These are phyloP conservation scores for Pezicula carpinea DNA, from an alignment of 2,329 filamentous ascomycete species.

Conservation along the genomic window DNA sequence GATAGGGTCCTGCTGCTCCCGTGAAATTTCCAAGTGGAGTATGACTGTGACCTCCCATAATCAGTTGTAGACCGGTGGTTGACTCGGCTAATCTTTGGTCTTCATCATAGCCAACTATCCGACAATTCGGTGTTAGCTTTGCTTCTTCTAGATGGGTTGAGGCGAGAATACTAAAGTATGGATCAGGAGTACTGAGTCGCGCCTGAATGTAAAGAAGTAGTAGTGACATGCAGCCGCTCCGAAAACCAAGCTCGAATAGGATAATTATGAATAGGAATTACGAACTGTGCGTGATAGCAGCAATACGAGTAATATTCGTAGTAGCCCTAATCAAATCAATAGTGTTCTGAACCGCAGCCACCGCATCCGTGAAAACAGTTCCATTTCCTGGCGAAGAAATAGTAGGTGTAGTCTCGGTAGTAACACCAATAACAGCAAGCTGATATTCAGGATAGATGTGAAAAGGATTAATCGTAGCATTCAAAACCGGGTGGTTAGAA, in stretches of 20 bases:
- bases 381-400: conserved; percentile 54
- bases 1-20: conserved; percentile 56
- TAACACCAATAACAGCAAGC: conserved; percentile 60
- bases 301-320: conserved; percentile 60
- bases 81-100: conserved; percentile 56
- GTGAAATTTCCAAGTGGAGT: conserved; percentile 56
- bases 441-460: conserved; percentile 58
- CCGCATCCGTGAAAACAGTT: conserved; percentile 54
- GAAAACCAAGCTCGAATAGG: no score
- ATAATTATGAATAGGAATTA: no score
- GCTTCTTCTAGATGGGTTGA: no score
- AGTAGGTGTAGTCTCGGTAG: conserved; percentile 52
- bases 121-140: no score
- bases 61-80: conserved; percentile 61
- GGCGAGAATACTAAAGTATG: no score
- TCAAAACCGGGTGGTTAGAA: conserved; percentile 54
- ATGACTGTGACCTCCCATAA: conserved; percentile 59
- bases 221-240: no score
- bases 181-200: no score
- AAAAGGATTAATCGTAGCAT: conserved; percentile 60
- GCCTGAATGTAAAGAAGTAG: no score
- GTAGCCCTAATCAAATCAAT: conserved; percentile 57
- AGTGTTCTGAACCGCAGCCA: conserved; percentile 54
- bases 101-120: conserved; percentile 52
- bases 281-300: conserved; percentile 55